Evolutionary conservation across 352 stramenopile genomes (phyloP), one percentile per base, ranked within the genome.

Genomic region (Pythium guiyangense): DNA sequence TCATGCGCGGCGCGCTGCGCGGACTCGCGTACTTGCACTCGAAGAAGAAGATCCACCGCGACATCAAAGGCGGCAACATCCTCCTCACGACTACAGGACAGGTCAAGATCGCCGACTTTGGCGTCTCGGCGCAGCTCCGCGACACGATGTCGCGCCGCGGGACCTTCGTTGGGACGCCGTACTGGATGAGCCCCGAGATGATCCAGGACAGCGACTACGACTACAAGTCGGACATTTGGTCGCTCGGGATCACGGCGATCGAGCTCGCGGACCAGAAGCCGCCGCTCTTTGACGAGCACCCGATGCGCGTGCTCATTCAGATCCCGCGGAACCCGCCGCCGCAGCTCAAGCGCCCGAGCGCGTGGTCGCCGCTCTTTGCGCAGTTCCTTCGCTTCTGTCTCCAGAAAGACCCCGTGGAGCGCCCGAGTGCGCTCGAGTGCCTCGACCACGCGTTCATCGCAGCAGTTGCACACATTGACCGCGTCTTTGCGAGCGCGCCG

Each of bases 71-170:
- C 37, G 83, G 80, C 15, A 94, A 94, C 51, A 80, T 99, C 46
- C 66, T 99, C n/a, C 75, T 99, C 10, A 98, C 92, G 8, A 68
- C 70, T n/a, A 72, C 90, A 29, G 95, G 94, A 1, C 69, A 94
- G 63, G 94, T 98, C 58, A 99, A 99, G 69, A 86, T 99, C 34
- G 90, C 92, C 2, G 91, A 97, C 77, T 98, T 98, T 82, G 86
- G 86, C 10, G 83, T 94, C 12, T 90, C 82, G 18, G 79, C 79
- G 27, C 77, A 87, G 54, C 58, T 90, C 9, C 67, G 71, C 20
- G 67, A 85, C 43, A 86, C 79, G 0, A 58, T 89, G 42, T 86
- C 73, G 34, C 64, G 71, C 10, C 66, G 79, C 20, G 78, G 72
- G 3, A 85, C 84, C 2, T 95, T 97, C 14, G 91, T 97, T 4